Evolutionary conservation across 805 yeast genomes (phyloP).

Genomic region (Kurtzmaniella cleridarum): DNA sequence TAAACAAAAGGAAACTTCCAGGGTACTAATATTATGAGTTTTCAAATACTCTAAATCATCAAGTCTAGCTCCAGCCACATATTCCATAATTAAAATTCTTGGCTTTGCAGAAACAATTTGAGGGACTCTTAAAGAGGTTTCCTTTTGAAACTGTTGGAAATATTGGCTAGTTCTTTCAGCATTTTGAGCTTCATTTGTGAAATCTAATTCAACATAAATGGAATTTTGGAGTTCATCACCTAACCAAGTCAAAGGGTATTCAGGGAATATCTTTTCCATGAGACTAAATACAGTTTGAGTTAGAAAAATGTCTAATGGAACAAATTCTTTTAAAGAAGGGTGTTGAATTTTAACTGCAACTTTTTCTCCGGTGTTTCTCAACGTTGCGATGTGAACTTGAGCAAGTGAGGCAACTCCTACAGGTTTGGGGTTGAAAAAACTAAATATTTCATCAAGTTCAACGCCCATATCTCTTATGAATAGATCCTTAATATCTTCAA

Average conservation of each 20-base stretch:
- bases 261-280: conserved; percentile 80
- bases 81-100: conserved; percentile 85
- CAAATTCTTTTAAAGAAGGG: conserved; percentile 79
- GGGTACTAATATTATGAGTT: conserved; percentile 58
- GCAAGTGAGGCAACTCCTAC: conserved; percentile 96
- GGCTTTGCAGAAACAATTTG: conserved; percentile 57
- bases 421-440: conserved; percentile 63
- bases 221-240: conserved; percentile 87
- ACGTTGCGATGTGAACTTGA: conserved; percentile 80
- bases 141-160: conserved; percentile 48
- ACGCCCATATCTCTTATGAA: conserved; percentile 62
- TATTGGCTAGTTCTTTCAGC: conserved; percentile 65
- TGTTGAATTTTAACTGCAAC: conserved; percentile 97
- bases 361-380: conserved; percentile 52
- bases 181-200: conserved; percentile 79
- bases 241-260: conserved; percentile 92
- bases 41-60: conserved; percentile 69
- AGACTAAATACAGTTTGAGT: conserved; percentile 71
- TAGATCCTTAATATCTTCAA: conserved; percentile 64
- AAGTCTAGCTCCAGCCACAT: conserved; percentile 71
- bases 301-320: conserved; percentile 81
- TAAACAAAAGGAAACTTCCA: conserved; percentile 77
- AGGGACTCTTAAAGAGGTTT: conserved; percentile 81
- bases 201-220: conserved; percentile 87
- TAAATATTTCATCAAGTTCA: conserved; percentile 57